A percentile compares a stretch with the other conserved stretches of the same genome.
Evolutionary conservation across 306 rosid genomes (phyloP).

Genomic region (Casuarina glauca): DNA sequence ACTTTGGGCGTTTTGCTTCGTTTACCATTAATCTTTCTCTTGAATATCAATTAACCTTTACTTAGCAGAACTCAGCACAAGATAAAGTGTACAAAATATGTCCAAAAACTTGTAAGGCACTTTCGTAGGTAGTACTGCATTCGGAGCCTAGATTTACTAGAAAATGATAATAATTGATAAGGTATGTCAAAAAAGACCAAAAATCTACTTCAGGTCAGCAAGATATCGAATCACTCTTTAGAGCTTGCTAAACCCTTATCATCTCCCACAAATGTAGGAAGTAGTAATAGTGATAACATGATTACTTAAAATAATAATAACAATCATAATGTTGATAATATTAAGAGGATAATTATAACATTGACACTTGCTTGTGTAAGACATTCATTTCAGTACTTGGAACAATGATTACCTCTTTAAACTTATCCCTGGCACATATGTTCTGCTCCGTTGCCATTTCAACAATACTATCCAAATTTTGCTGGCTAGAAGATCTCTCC

Average conservation of each 20-base stretch:
- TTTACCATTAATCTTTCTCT: no score
- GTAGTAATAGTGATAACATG: not conserved
- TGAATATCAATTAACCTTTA: no score
- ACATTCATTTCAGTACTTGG: no score
- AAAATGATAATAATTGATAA: no score
- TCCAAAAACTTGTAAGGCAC: no score
- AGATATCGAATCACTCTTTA: not conserved
- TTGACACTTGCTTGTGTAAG: no score
- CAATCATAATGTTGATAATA: no score
- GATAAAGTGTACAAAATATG: no score
- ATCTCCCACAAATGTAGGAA: not conserved
- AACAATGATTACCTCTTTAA: constrained; percentile 58
- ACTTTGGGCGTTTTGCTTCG: not conserved
- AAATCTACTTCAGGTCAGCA: not conserved
- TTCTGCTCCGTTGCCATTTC: constrained; percentile 78
- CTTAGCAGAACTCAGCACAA: no score
- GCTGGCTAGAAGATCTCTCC: constrained; percentile 80
- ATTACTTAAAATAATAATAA: no score
- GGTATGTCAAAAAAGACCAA: no score
- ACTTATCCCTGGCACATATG: constrained; percentile 58
- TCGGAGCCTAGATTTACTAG: not conserved
- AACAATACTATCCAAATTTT: constrained; percentile 66
- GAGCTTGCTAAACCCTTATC: not conserved
- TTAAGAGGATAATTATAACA: no score
- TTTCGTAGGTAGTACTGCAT: not conserved